phyloP scores from a whole-genome alignment of 2,329 filamentous ascomycete species.

The Fusarium nanum region DNA sequence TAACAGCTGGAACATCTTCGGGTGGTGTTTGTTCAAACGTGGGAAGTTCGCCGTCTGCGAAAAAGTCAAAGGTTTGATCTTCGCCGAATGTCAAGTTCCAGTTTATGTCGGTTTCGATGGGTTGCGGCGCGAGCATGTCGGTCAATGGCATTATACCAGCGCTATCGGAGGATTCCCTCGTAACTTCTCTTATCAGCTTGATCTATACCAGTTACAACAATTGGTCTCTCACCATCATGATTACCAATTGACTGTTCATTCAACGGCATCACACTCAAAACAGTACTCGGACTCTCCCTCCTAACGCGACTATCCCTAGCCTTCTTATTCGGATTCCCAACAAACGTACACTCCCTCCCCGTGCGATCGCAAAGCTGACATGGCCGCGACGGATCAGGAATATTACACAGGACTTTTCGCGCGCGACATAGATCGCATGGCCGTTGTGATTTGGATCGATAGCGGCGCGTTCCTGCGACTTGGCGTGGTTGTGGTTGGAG shows the following conservation, averaged over 20 bases:
- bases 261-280: background rate
- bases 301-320: background rate
- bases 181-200: background rate
- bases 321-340: slow-evolving; percentile 36
- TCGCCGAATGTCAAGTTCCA: background rate
- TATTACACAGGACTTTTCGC: slow-evolving; percentile 46
- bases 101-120: background rate
- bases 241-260: accelerated
- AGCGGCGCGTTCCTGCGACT: slow-evolving; percentile 2
- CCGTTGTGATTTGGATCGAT: slow-evolving; percentile 6
- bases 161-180: background rate
- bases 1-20: background rate
- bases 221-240: background rate
- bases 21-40: background rate
- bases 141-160: background rate
- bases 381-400: slow-evolving; percentile 42
- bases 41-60: slow-evolving; percentile 2
- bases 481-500: background rate
- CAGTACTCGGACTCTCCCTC: background rate
- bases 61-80: slow-evolving; percentile 7
- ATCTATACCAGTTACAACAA: background rate
- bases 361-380: slow-evolving; percentile 44
- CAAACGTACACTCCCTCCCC: slow-evolving; percentile 41
- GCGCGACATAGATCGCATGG: slow-evolving; percentile 8
- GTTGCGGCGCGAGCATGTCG: background rate